These are phyloP conservation scores for Dittrichia graveolens DNA, from an alignment of 129 eudicot genomes.

Conservation along the genomic window DNA sequence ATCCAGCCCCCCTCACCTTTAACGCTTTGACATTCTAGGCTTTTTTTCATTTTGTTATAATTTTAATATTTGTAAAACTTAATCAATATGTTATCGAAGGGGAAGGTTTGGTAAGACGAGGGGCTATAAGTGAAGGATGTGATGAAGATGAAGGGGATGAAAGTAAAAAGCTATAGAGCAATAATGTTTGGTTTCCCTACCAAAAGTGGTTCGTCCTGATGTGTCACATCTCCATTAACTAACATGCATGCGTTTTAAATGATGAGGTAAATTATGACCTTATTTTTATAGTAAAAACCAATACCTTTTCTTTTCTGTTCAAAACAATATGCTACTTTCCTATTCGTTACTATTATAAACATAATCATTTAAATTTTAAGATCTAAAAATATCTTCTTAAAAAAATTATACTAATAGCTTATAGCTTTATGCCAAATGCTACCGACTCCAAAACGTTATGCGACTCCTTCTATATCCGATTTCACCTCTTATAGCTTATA, in stretches of 20 bases:
- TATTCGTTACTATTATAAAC: not conserved
- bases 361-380: not conserved
- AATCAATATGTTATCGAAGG: not conserved
- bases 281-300: conserved; percentile 14
- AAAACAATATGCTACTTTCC: conserved; percentile 15
- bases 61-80: not conserved
- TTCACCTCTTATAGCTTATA: no score
- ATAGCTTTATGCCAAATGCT: no score
- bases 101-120: not conserved
- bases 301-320: not conserved
- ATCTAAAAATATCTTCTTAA: not conserved
- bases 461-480: no score
- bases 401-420: not conserved
- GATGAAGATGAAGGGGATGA: conserved; percentile 1
- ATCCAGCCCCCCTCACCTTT: not conserved
- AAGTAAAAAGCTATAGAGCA: conserved; percentile 16
- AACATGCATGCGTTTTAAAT: conserved; percentile 48
- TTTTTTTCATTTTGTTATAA: no score
- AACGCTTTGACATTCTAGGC: not conserved
- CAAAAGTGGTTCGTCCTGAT: conserved; percentile 39
- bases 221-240: conserved; percentile 46
- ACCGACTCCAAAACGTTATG: no score
- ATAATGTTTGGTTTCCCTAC: conserved; percentile 44
- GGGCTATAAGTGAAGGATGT: not conserved
- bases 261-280: conserved; percentile 36